phyloP scores from a whole-genome alignment of 805 yeast species.

The Candida palmyrensis region DNA sequence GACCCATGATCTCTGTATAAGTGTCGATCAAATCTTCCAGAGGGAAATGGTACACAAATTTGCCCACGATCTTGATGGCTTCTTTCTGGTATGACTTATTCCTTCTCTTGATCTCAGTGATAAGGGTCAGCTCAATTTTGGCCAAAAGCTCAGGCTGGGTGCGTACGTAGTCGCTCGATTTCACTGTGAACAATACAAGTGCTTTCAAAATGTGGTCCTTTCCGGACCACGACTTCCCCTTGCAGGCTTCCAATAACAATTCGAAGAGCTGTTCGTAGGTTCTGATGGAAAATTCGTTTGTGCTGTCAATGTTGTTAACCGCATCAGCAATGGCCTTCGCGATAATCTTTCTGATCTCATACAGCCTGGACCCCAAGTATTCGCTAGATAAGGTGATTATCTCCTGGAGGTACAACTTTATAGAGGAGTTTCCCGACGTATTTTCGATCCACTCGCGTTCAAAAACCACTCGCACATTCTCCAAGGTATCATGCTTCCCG shows the following conservation, averaged over 20 bases:
- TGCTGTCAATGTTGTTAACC: conserved; percentile 38
- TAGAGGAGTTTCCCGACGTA: conserved; percentile 71
- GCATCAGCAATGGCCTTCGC: conserved; percentile 64
- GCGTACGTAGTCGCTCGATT: conserved; percentile 28
- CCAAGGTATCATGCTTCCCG: conserved; percentile 62
- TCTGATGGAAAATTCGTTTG: conserved; percentile 17
- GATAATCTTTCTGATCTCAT: conserved; percentile 61
- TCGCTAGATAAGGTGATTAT: conserved; percentile 48
- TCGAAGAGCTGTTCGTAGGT: conserved; percentile 35
- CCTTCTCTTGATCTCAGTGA: conserved; percentile 59
- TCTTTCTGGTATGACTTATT: conserved; percentile 60
- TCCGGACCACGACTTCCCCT: conserved; percentile 85
- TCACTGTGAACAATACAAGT: conserved; percentile 51
- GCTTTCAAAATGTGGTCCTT: conserved; percentile 75
- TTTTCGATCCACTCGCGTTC: conserved; percentile 72
- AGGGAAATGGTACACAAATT: conserved; percentile 37
- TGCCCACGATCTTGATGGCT: conserved; percentile 50
- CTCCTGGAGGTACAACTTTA: conserved; percentile 65
- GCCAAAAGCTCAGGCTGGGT: conserved; percentile 21
- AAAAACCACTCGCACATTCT: conserved; percentile 44
- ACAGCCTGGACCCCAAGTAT: conserved; percentile 52
- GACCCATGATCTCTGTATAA: conserved; percentile 37
- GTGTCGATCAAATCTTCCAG: conserved; percentile 24
- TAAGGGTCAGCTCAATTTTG: conserved; percentile 39
- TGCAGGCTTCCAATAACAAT: conserved; percentile 53